Base-by-base conservation (phyloP, 441 rosid species). In the Pelargonium citronellum region DNA sequence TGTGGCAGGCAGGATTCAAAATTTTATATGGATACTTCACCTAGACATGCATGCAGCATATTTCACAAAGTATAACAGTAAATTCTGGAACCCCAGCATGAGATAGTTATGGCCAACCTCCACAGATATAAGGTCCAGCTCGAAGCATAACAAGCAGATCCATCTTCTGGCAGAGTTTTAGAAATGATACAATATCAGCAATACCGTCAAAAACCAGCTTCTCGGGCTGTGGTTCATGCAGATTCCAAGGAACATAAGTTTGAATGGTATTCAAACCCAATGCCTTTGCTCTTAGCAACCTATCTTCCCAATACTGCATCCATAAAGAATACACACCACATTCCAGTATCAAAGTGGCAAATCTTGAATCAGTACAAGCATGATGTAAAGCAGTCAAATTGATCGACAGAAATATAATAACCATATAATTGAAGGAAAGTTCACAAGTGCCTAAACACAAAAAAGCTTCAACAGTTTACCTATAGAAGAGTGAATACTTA, bases 241-340 rank as follows among this genome's bases (percentile, higher is more conserved):
- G 80, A 83, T 94, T 94, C 97, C 99, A 94, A 49, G 97, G 96
- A 77, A 90, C 92, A 78, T 94, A 94, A 27, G 85, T 79, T 85
- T 94, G 99, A 71, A 94, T 87, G 43, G 94, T 79, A 78, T 91
- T 94, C 80, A 94, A 75, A 11, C 97, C 97, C 86, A 94, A 69
- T 68, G 96, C 89, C 83, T 90, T 91, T 20, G 91, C 96, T 84
- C 86, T 87, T 70, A 90, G 68, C 72, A 94, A 83, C 77, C 95
- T 87, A 78, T 91, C 95, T 81, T 90, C 92, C 99, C 96, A 91
- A 71, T 87, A 86, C 96, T 94, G 80, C 82, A 80, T 66, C 58
- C 37, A 44, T 22, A 74, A 76, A 69, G 57, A 60, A 22, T 2
- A 7, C 66, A 53, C 27, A 74, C 43, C 47, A 67, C 8, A 43